Conservation (phyloP, 2,329 filamentous ascomycete genomes). For the Colletotrichum sidae region DNA sequence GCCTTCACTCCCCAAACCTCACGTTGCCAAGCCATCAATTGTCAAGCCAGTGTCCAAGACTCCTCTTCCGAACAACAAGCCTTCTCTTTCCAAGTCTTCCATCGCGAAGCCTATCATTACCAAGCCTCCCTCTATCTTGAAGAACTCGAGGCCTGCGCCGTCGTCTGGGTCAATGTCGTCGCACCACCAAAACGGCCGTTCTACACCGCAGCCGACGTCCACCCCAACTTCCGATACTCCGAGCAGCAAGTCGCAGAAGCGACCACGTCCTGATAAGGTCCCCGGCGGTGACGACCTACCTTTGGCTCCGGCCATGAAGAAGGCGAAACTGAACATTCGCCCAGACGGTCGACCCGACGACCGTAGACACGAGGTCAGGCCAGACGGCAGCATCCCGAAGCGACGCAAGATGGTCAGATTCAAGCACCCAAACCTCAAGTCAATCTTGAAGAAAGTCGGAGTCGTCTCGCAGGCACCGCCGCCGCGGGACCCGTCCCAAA, state of each 20-base stretch:
- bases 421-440: conserved; percentile 48
- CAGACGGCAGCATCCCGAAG: conserved; percentile 38
- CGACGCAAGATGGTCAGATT: conserved; percentile 53
- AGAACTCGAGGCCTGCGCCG: neutral
- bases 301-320: conserved; percentile 52
- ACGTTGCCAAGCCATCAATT: neutral
- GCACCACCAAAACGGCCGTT: conserved; percentile 17
- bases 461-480: conserved; percentile 20
- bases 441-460: conserved; percentile 45
- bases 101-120: conserved; percentile 6
- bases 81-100: conserved; percentile 17
- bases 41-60: conserved; percentile 5
- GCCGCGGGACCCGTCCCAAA: conserved; percentile 25
- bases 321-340: conserved; percentile 49
- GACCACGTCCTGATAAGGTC: conserved; percentile 52
- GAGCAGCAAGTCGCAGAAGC: conserved; percentile 45
- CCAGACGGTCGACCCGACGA: conserved; percentile 25
- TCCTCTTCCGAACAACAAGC: conserved; percentile 2
- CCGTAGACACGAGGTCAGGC: conserved; percentile 38
- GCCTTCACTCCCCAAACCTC: conserved; percentile 10
- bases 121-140: neutral
- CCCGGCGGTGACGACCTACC: conserved; percentile 47
- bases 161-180: conserved; percentile 12
- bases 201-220: conserved; percentile 15
- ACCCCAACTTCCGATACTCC: conserved; percentile 31